These are phyloP conservation scores for Komagataella ulmi DNA, from an alignment of 805 yeast genomes.

Conservation along the genomic window DNA sequence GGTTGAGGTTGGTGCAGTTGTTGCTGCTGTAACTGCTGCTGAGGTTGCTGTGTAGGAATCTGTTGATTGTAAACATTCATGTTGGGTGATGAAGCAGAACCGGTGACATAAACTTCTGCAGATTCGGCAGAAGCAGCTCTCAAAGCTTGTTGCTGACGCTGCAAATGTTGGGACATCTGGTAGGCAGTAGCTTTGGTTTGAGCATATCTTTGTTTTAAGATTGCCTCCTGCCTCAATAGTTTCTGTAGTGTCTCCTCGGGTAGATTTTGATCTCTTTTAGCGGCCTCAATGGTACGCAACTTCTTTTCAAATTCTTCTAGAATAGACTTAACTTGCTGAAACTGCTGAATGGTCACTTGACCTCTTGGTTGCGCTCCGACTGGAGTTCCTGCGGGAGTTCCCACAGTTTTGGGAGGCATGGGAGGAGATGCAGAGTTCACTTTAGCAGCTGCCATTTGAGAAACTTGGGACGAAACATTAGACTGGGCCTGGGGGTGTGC, in stretches of 20 bases:
- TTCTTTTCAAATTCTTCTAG: constrained; percentile 36
- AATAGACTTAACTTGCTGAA: constrained; percentile 30
- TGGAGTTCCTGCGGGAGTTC: constrained; percentile 3
- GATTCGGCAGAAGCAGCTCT: constrained; percentile 5
- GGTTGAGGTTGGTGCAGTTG: constrained; percentile 6
- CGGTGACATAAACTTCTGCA: constrained; percentile 4
- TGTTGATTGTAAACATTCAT: constrained; percentile 1
- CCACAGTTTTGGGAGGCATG: constrained; percentile 8
- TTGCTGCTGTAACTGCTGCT: constrained; percentile 5
- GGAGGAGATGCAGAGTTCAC: constrained; percentile 7
- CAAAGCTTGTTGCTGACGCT: constrained; percentile 5
- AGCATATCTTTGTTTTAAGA: constrained; percentile 29
- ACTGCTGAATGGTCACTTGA: constrained; percentile 15
- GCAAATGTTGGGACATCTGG: constrained; percentile 27
- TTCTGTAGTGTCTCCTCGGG: constrained; percentile 30
- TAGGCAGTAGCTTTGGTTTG: constrained; percentile 37
- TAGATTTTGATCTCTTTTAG: constrained; percentile 27
- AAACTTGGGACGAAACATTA: background rate
- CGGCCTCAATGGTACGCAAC: constrained; percentile 34
- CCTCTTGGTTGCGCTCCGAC: constrained; percentile 3
- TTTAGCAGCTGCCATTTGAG: background rate
- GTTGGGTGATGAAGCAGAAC: constrained; percentile 8
- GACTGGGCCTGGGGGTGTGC: background rate
- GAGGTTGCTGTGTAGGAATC: constrained; percentile 2
- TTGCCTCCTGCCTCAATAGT: constrained; percentile 34